These are phyloP conservation scores for Ogataea ganodermae DNA, from an alignment of 805 yeast species.

Conservation along the genomic window DNA sequence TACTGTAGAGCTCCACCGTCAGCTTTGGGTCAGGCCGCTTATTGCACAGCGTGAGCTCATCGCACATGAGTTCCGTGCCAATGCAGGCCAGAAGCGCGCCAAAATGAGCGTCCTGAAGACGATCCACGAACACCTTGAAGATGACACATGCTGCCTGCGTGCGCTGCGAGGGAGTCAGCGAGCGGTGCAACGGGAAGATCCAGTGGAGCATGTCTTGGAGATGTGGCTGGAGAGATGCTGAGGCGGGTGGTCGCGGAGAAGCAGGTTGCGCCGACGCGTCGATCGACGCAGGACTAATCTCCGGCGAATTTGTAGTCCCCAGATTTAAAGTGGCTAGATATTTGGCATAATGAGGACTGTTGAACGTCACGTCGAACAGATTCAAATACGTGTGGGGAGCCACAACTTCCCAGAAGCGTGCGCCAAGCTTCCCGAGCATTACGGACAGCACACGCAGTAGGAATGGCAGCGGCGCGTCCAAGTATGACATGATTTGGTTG, in stretches of 20 bases:
- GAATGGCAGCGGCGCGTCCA: slow-evolving; percentile 53
- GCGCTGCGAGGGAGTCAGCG: slow-evolving; percentile 50
- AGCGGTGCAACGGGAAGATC: slow-evolving; percentile 45
- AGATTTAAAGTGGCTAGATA: slow-evolving; percentile 32
- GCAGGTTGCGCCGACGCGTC: not conserved
- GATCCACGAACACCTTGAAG: slow-evolving; percentile 48
- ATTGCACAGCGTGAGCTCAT: slow-evolving; percentile 21
- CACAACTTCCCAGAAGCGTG: slow-evolving; percentile 55
- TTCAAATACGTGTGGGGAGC: slow-evolving; percentile 56
- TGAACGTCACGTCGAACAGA: slow-evolving; percentile 59
- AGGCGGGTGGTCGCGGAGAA: too few species aligned
- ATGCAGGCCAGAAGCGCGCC: slow-evolving; percentile 29
- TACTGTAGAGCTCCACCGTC: slow-evolving; percentile 41
- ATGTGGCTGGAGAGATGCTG: slow-evolving; percentile 23
- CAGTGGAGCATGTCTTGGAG: slow-evolving; percentile 54
- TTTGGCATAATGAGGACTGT: slow-evolving; percentile 49
- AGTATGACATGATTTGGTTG: slow-evolving; percentile 53
- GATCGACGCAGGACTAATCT: not conserved
- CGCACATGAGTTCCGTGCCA: slow-evolving; percentile 27
- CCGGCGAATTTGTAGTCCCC: not conserved
- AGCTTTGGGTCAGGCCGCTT: slow-evolving; percentile 28
- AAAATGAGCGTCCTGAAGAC: slow-evolving; percentile 22
- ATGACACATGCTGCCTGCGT: slow-evolving; percentile 55
- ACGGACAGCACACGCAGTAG: slow-evolving; percentile 53
- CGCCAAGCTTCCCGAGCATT: slow-evolving; percentile 44